phyloP scores from a whole-genome alignment of 2,329 filamentous ascomycete genomes.

The Verticillium dahliae region DNA sequence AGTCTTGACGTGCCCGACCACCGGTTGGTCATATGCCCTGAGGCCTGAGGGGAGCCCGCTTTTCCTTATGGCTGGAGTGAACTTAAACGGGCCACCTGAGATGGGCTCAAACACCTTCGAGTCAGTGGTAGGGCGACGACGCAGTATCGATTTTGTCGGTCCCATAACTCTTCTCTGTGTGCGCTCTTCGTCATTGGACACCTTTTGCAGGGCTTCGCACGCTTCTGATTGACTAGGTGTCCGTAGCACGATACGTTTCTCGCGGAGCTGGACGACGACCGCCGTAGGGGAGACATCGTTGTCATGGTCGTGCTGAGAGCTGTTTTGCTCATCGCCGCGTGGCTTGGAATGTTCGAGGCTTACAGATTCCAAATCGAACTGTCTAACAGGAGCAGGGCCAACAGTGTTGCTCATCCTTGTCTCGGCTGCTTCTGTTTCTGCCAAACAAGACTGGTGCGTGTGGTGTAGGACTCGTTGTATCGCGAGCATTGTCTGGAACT shows the following conservation, averaged over 20 bases:
- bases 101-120: neutral
- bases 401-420: too few species aligned
- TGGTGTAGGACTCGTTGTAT: neutral
- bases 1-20: neutral
- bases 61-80: neutral
- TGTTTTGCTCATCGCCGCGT: neutral
- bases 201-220: neutral
- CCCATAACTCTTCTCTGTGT: neutral
- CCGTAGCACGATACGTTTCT: neutral
- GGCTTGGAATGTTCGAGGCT: neutral
- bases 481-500: neutral
- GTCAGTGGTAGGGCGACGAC: neutral
- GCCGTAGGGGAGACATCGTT: neutral
- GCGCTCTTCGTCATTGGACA: neutral
- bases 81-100: neutral
- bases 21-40: neutral
- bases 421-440: neutral
- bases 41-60: neutral
- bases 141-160: neutral
- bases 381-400: neutral
- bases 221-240: neutral
- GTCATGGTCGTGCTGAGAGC: neutral
- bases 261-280: neutral
- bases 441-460: neutral
- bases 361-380: too few species aligned